Evolutionary conservation across 805 yeast species (phyloP).

Genomic region (Candida palmyrensis): DNA sequence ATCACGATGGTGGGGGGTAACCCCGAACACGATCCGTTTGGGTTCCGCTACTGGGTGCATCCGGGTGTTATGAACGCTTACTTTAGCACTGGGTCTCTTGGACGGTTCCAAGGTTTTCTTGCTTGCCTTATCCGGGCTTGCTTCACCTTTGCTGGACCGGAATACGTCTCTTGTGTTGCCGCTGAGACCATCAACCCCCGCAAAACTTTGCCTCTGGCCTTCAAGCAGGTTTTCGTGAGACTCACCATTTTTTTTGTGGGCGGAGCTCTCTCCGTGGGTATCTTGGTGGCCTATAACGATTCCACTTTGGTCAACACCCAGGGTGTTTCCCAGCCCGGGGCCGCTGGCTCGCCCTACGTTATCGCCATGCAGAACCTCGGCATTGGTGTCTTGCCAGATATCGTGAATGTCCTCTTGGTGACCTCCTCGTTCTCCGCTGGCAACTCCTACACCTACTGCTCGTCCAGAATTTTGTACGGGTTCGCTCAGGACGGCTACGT

Average conservation of each 20-base stretch:
- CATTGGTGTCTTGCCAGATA: slow-evolving; percentile 39
- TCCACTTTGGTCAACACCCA: slow-evolving; percentile 54
- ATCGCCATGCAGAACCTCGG: slow-evolving; percentile 46
- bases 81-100: slow-evolving; percentile 44
- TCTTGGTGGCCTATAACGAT: slow-evolving; percentile 68
- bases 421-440: slow-evolving; percentile 47
- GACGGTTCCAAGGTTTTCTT: slow-evolving; percentile 68
- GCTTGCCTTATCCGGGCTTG: slow-evolving; percentile 66
- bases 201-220: slow-evolving; percentile 69
- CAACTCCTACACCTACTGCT: slow-evolving; percentile 42
- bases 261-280: slow-evolving; percentile 75
- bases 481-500: slow-evolving; percentile 43
- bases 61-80: slow-evolving; percentile 34
- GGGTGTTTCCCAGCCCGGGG: slow-evolving; percentile 58
- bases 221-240: slow-evolving; percentile 67
- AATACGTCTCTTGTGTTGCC: slow-evolving; percentile 78
- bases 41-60: slow-evolving; percentile 41
- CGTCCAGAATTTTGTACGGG: slow-evolving; percentile 44
- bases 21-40: slow-evolving; percentile 55
- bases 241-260: slow-evolving; percentile 63
- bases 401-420: slow-evolving; percentile 39
- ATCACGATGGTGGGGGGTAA: slow-evolving; percentile 86
- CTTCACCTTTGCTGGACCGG: slow-evolving; percentile 84
- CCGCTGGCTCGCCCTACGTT: slow-evolving; percentile 47
- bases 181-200: slow-evolving; percentile 76